Percentiles rank a stretch among this genome's conserved stretches.
Evolutionary conservation across 2,329 filamentous ascomycete genomes (phyloP).

Genomic region (Pseudohalonectria lignicola): DNA sequence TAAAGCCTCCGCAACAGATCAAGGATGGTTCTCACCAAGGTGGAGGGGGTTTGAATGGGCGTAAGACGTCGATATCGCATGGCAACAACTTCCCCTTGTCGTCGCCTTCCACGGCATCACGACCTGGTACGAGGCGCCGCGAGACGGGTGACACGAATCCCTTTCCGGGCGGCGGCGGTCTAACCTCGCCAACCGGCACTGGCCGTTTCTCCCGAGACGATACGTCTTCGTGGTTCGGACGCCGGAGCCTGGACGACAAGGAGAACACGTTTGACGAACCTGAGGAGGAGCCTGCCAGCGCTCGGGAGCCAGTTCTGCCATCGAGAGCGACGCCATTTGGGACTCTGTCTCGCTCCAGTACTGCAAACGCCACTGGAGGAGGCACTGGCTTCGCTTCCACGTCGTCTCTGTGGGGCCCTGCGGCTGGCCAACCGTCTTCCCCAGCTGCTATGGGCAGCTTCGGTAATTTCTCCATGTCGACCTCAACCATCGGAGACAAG

Average conservation of each 20-base stretch:
- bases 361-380: slow-evolving; percentile 22
- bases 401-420: slow-evolving; percentile 32
- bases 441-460: slow-evolving; percentile 83
- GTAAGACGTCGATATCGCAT: slow-evolving; percentile 77
- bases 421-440: slow-evolving; percentile 42
- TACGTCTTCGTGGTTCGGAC: slow-evolving; percentile 41
- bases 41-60: slow-evolving; percentile 50
- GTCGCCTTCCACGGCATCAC: slow-evolving; percentile 59
- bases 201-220: slow-evolving; percentile 55
- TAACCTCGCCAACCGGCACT: slow-evolving; percentile 50
- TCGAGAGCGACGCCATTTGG: slow-evolving; percentile 25
- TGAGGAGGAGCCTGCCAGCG: slow-evolving; percentile 30
- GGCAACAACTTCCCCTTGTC: slow-evolving; percentile 57
- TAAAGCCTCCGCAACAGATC: slow-evolving; percentile 76
- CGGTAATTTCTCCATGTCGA: slow-evolving; percentile 71
- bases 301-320: slow-evolving; percentile 10
- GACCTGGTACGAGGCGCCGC: slow-evolving; percentile 69
- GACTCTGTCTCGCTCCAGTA: slow-evolving; percentile 42
- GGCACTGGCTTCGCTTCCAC: slow-evolving; percentile 30
- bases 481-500: slow-evolving; percentile 56
- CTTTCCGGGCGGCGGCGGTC: slow-evolving; percentile 32
- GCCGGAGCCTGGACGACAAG: slow-evolving; percentile 41
- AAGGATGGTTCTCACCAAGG: slow-evolving; percentile 48
- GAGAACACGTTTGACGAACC: slow-evolving; percentile 41
- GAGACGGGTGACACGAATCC: slow-evolving; percentile 67